Conservation (phyloP, 1,284 basidiomycete genomes). For the Ceratobasidium sp. region DNA sequence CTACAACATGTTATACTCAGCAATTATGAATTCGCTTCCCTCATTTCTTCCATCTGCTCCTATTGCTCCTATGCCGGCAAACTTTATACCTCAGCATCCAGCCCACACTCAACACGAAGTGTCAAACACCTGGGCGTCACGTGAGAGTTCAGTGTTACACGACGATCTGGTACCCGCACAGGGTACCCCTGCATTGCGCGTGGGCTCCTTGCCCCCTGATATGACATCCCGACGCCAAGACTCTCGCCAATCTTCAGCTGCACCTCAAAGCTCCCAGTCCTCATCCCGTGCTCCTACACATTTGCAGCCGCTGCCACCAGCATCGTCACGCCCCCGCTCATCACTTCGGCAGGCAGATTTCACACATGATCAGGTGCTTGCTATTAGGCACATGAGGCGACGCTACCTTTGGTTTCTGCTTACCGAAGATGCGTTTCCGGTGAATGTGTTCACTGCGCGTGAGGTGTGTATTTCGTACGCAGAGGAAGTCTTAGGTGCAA, state of each 20-base stretch:
- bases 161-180: neutral
- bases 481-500: neutral
- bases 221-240: neutral
- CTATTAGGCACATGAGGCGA: neutral
- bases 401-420: neutral
- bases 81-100: too few species aligned
- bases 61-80: neutral
- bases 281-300: too few species aligned
- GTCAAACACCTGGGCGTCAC: too few species aligned
- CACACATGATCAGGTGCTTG: neutral
- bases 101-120: too few species aligned
- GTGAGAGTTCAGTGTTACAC: neutral
- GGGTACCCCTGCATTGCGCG: neutral
- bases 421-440: constrained; percentile 3
- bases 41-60: neutral
- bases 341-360: neutral
- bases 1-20: neutral
- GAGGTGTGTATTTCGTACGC: neutral
- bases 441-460: neutral
- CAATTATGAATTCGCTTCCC: neutral
- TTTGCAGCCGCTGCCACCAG: too few species aligned
- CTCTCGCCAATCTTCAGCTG: neutral
- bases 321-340: neutral
- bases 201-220: neutral
- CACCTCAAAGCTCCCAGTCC: neutral